Evolutionary conservation across 495 filamentous ascomycete species (phyloP).

Genomic region (Trypethelium eluteriae): DNA sequence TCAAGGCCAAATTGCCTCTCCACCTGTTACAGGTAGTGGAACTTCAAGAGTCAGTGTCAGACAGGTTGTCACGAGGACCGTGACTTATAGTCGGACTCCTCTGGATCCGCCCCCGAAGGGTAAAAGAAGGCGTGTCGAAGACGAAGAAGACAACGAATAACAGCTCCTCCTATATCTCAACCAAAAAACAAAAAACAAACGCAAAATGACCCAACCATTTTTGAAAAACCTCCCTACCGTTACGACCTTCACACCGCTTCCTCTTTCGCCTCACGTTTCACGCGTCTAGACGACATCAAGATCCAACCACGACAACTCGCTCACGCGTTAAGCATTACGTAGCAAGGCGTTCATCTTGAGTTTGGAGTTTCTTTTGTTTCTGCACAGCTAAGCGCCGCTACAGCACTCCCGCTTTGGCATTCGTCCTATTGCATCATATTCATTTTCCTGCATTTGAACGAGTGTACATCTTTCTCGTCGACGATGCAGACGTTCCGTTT

Average conservation of each 20-base stretch:
- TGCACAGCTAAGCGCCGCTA: neutral
- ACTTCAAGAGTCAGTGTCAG: constrained; percentile 40
- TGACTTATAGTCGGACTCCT: constrained; percentile 50
- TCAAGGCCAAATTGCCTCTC: constrained; percentile 25
- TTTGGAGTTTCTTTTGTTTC: constrained; percentile 7
- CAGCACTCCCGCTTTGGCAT: neutral
- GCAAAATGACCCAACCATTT: neutral
- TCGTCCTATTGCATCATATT: neutral
- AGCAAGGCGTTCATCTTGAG: constrained; percentile 2
- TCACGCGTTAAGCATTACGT: constrained; percentile 6
- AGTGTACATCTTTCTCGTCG: neutral
- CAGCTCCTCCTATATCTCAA: neutral
- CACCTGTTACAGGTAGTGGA: neutral
- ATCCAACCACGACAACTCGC: constrained; percentile 4
- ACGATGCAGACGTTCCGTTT: neutral
- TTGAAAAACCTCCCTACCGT: neutral
- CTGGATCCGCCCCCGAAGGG: constrained; percentile 55
- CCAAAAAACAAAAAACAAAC: neutral
- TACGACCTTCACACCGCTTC: neutral
- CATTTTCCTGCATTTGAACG: neutral
- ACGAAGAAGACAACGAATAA: constrained; percentile 17
- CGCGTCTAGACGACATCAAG: constrained; percentile 3
- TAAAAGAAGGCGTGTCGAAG: constrained; percentile 63
- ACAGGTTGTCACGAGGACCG: constrained; percentile 67
- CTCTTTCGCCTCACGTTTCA: neutral